Evolutionary conservation across 768 basidiomycete species (phyloP).

Genomic region (Tylopilus plumbeoviolaceoides): DNA sequence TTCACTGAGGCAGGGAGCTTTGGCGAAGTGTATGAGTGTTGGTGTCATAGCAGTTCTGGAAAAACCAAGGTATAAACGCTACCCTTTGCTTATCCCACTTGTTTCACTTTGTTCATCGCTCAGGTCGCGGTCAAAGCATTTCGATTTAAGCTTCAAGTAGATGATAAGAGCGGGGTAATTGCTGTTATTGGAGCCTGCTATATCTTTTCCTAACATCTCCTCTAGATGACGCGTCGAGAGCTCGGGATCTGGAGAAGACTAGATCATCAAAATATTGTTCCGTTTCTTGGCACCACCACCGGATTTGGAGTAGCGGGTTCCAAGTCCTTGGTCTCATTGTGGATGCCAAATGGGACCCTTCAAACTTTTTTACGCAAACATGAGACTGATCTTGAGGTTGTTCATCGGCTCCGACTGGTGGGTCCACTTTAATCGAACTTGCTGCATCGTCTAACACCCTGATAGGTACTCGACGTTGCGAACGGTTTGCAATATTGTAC

Average conservation of each 20-base stretch:
- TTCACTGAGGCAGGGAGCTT: too few species aligned
- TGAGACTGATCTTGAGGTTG: not conserved
- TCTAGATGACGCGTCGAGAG: constrained; percentile 2
- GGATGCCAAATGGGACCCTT: constrained; percentile 24
- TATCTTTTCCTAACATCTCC: not conserved
- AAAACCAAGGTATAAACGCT: too few species aligned
- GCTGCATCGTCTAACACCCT: not conserved
- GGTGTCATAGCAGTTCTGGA: too few species aligned
- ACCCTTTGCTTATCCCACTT: too few species aligned
- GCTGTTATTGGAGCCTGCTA: not conserved
- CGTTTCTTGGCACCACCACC: not conserved
- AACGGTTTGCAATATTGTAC: not conserved
- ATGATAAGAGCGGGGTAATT: not conserved
- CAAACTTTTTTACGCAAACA: not conserved
- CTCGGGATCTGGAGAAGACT: constrained; percentile 3
- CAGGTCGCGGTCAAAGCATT: constrained; percentile 3
- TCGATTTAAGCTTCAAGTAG: not conserved
- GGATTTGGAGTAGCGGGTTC: not conserved
- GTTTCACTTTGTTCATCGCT: too few species aligned
- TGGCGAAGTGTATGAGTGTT: too few species aligned
- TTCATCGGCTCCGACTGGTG: not conserved
- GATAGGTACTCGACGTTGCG: not conserved
- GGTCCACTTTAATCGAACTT: not conserved
- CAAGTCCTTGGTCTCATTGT: constrained; percentile 24
- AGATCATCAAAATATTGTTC: not conserved